Evolutionary conservation across 2,329 filamentous ascomycete species (phyloP).

Genomic region (Zelopaecilomyces penicillatus): DNA sequence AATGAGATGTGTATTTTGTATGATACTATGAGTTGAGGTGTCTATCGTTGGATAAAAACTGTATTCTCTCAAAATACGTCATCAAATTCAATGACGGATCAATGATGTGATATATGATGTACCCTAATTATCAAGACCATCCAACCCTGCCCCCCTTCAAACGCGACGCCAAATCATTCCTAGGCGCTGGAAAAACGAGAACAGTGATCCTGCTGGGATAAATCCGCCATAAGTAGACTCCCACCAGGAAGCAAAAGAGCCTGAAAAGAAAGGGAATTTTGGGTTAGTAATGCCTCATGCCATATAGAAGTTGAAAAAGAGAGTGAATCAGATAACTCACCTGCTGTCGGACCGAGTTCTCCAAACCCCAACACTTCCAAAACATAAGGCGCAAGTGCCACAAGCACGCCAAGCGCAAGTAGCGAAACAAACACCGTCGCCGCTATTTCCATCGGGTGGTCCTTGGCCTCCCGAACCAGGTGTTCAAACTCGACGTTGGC

Average conservation of each 20-base stretch:
- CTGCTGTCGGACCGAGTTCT: neutral
- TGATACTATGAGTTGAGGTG: neutral
- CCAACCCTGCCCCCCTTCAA: too few species aligned
- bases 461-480: neutral
- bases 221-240: constrained; percentile 3
- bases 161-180: too few species aligned
- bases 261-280: constrained; percentile 1
- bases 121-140: too few species aligned
- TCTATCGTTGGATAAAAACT: too few species aligned
- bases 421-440: neutral
- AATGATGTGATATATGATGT: too few species aligned
- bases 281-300: too few species aligned
- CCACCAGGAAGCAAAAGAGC: constrained; percentile 6
- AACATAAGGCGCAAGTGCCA: neutral
- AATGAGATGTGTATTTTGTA: neutral
- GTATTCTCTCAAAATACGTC: too few species aligned
- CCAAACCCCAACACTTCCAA: constrained; percentile 1
- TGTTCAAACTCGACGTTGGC: neutral
- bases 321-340: constrained; percentile 1
- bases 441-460: constrained; percentile 1
- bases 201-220: constrained; percentile 3
- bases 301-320: too few species aligned
- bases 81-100: too few species aligned
- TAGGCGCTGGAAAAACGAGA: neutral
- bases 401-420: constrained; percentile 2